Base-by-base conservation (phyloP, 108 stramenopile genomes). In the Licmophora abbreviata region DNA sequence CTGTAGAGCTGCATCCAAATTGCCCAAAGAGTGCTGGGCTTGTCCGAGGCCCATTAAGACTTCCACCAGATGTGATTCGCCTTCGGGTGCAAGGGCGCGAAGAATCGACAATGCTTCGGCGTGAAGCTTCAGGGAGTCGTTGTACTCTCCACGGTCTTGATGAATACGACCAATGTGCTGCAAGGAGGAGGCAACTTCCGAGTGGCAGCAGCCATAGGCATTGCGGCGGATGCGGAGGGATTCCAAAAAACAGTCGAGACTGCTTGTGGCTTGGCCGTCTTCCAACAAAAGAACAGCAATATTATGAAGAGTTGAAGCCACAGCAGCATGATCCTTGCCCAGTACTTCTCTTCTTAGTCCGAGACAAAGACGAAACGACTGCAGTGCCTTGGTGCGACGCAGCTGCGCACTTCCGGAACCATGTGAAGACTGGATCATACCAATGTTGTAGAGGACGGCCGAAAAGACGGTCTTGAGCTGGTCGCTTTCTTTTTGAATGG, bases 231-330 rank as follows among this genome's bases (percentile, higher is more conserved):
- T 38, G 18, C 7, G 24, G 15, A 51, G 51, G 14, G 51, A 35
- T 38, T 51, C 51, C 27, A 34, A 14, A 23, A 38, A 51, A 23
- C 21, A 29, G 14, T 14, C 18, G 14, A 51, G 17, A 12, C 18
- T 21, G 20, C 34, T 38, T 3, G 24, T 38, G 4, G 34, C 9
- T 38, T 51, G 36, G 14, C 51, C 27, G 12, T 51, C 15, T 38
- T 51, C 37, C 29, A 18, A 21, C 51, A 51, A 38, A 4, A 51
- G 44, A 24, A 46, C 35, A 21, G 44, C 56, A 2, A 57, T 48
- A 23, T 57, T 57, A 27, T 57, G 44, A n/a, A 57, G 44, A 29
- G 44, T 28, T 32, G 38, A 57, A 2, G 56, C 56, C 2, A 57
- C 44, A 33, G 28, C 43, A 21, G 25, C 14, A 11, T 57, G 43